Evolutionary conservation across 305 asterid species (phyloP).

Genomic region (Solanum hybrid): DNA sequence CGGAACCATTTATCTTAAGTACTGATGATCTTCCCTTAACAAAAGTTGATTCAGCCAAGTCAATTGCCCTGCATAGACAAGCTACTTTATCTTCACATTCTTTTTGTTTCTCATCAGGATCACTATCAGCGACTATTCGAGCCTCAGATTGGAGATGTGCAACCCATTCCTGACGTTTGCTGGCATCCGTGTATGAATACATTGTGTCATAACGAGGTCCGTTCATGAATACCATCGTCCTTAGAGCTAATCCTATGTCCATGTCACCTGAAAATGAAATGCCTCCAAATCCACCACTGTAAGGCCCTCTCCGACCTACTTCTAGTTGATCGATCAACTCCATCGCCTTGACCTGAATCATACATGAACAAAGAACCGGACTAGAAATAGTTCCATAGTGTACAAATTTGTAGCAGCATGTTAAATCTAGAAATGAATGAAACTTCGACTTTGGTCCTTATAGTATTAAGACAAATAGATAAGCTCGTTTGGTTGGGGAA

Average conservation of each 20-base stretch:
- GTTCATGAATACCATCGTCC: slow-evolving; percentile 71
- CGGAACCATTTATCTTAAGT: slow-evolving; percentile 1
- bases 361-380: neutral
- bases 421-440: neutral
- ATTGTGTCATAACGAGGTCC: slow-evolving; percentile 46
- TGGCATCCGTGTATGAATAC: slow-evolving; percentile 41
- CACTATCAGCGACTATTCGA: slow-evolving; percentile 78
- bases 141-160: slow-evolving; percentile 94
- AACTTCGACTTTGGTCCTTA: neutral
- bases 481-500: neutral
- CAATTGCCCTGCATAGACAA: slow-evolving; percentile 65
- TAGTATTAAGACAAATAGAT: neutral
- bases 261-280: slow-evolving; percentile 70
- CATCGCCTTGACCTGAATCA: slow-evolving; percentile 53
- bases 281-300: slow-evolving; percentile 88
- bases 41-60: slow-evolving; percentile 72
- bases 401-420: neutral
- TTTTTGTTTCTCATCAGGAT: slow-evolving; percentile 58
- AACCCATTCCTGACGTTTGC: slow-evolving; percentile 60
- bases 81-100: slow-evolving; percentile 83
- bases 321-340: slow-evolving; percentile 74
- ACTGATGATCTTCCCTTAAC: slow-evolving; percentile 20
- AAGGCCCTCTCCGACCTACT: slow-evolving; percentile 74
- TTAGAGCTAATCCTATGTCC: slow-evolving; percentile 74
- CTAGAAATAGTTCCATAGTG: neutral